Base-by-base conservation (phyloP, 768 basidiomycete genomes). In the Leucogyrophana mollusca region DNA sequence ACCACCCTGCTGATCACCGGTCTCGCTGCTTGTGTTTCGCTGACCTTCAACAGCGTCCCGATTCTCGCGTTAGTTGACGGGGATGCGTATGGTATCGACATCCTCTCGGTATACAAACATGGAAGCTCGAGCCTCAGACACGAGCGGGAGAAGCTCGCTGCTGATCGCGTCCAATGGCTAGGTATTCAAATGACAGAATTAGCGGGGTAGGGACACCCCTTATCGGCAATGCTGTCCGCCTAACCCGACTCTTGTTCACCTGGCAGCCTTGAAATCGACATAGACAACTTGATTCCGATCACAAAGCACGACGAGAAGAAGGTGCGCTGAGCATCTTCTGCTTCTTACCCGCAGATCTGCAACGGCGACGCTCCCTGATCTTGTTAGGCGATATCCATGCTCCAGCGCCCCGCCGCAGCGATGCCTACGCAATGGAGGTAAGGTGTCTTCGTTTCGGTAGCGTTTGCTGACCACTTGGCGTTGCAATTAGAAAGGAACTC, bases 71-170 rank as follows among this genome's bases (percentile, higher is more conserved):
- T 98, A 27, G 87, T 98, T 5, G 96, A 99, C 57, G 86, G 80
- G 0, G 96, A 99, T 62, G 85, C 94, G 0, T 90, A 90, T 61
- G 96, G 96, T 2, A 62, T 98, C 34, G 92, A 95, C 51, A 97
- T 99, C 51, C 77, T 94, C 10, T 87, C 88, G 0, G 87, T 90
- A 8, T 97, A 92, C 69, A 87, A 80, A 50, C 80, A 78, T 56
- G 96, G 96, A 9, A 94, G 92, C 47, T 66, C 63, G 40, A 70
- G 68, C 30, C 74, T 93, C 66, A 73, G 72, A 34, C 88, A 90
- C 59, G 90, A 97, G 62, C 78, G 77, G 22, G 71, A 66, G 13
- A 83, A 74, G 34, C 71, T 96, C 27, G 83, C 82, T 0, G 82
- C 90, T 1, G 64, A 71, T 24, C 77, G 90, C 11, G 62, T 94